Conservation (phyloP, 768 basidiomycete species). For the Neoboletus magnificus region DNA sequence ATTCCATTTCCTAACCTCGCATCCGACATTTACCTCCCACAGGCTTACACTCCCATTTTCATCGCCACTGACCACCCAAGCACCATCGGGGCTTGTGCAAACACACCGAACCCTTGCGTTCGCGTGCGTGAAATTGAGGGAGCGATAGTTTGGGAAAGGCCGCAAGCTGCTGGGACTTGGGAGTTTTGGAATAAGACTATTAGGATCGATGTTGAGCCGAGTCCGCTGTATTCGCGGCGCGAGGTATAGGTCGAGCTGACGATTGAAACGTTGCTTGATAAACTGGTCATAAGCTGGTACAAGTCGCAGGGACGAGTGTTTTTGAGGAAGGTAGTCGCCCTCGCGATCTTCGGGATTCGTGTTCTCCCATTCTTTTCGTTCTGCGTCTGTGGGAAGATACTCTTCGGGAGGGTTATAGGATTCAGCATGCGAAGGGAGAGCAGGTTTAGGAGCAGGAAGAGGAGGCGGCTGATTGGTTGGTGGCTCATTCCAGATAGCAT, state of each 20-base stretch:
- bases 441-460: slow-evolving; percentile 87
- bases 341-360: slow-evolving; percentile 87
- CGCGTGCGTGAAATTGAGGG: slow-evolving; percentile 67
- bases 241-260: slow-evolving; percentile 94
- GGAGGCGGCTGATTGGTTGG: slow-evolving; percentile 78
- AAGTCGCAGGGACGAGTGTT: slow-evolving; percentile 77
- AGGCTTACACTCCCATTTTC: slow-evolving; percentile 82
- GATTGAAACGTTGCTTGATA: slow-evolving; percentile 89
- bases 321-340: slow-evolving; percentile 83
- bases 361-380: slow-evolving; percentile 78
- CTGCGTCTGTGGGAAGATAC: slow-evolving; percentile 83
- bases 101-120: slow-evolving; percentile 68
- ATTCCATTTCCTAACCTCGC: slow-evolving; percentile 84
- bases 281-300: slow-evolving; percentile 92
- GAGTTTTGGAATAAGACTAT: slow-evolving; percentile 88
- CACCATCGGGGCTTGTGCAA: slow-evolving; percentile 81
- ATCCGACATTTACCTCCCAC: slow-evolving; percentile 90
- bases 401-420: slow-evolving; percentile 99
- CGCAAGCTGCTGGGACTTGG: slow-evolving; percentile 88
- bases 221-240: slow-evolving; percentile 87
- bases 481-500: slow-evolving; percentile 85
- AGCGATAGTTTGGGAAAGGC: slow-evolving; percentile 89
- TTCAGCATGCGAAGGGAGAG: slow-evolving; percentile 89
- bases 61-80: slow-evolving; percentile 90
- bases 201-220: slow-evolving; percentile 90